Evolutionary conservation across 1,139 yeast genomes (phyloP).

Genomic region (Suhomyces yuchorum): DNA sequence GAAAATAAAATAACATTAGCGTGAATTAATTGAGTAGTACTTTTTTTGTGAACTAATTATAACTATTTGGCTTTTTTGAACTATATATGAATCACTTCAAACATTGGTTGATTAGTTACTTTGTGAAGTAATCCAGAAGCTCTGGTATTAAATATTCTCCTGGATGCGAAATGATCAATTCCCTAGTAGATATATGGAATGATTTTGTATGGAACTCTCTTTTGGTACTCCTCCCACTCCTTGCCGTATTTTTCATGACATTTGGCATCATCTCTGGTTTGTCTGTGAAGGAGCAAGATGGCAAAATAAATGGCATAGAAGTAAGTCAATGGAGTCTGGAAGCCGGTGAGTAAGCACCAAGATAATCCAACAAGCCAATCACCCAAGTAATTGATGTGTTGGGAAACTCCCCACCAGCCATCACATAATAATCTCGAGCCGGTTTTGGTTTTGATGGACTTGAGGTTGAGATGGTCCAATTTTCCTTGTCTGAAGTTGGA

Average conservation of each 20-base stretch:
- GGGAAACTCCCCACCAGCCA: constrained; percentile 96
- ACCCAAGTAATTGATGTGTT: constrained; percentile 93
- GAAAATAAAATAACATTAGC: background rate
- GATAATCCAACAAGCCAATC: constrained; percentile 93
- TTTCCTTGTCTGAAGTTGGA: constrained; percentile 80
- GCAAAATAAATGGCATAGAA: constrained; percentile 87
- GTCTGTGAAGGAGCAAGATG: constrained; percentile 80
- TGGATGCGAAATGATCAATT: background rate
- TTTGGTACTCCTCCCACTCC: constrained; percentile 82
- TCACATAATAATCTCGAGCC: constrained; percentile 82
- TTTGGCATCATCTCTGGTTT: constrained; percentile 86
- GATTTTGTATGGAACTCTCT: constrained; percentile 81
- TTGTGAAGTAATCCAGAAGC: background rate
- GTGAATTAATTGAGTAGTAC: background rate
- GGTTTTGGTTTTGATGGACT: constrained; percentile 68
- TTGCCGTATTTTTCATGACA: constrained; percentile 84
- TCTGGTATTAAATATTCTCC: background rate
- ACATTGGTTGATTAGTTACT: no score
- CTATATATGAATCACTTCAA: background rate
- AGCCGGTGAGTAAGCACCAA: constrained; percentile 92
- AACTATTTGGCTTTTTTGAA: no score
- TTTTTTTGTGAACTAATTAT: no score
- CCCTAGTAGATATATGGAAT: constrained; percentile 78
- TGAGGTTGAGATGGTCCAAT: constrained; percentile 59
- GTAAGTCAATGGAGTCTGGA: constrained; percentile 78